These are phyloP conservation scores for Sporothrix curviconia DNA, from an alignment of 2,329 filamentous ascomycete species.

Conservation along the genomic window DNA sequence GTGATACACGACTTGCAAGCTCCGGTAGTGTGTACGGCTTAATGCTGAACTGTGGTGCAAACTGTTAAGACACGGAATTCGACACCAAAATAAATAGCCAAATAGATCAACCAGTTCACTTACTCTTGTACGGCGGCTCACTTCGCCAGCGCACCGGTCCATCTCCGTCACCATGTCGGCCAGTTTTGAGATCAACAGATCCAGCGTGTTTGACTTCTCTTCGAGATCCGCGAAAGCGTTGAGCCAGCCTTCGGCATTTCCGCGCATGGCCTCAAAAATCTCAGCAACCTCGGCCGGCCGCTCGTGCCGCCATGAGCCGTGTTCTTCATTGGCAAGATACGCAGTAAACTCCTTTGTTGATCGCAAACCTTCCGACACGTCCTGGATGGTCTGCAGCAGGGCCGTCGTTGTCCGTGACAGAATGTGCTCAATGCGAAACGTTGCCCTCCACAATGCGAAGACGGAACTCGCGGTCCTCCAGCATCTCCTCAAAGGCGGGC, in stretches of 20 bases:
- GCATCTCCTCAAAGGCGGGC: slow-evolving; percentile 75
- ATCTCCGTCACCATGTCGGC: slow-evolving; percentile 77
- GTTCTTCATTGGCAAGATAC: slow-evolving; percentile 64
- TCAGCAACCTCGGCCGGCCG: slow-evolving; percentile 55
- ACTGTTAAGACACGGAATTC: neutral
- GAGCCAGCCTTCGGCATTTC: slow-evolving; percentile 86
- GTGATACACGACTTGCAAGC: slow-evolving; percentile 1
- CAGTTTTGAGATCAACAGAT: slow-evolving; percentile 63
- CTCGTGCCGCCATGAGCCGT: slow-evolving; percentile 54
- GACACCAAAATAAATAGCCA: neutral
- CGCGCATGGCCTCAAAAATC: slow-evolving; percentile 84
- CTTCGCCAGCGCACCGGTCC: slow-evolving; percentile 74
- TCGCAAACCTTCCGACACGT: slow-evolving; percentile 70
- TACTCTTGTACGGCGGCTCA: slow-evolving; percentile 72
- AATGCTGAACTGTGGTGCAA: slow-evolving; percentile 23
- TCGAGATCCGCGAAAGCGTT: slow-evolving; percentile 72
- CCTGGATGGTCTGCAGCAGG: slow-evolving; percentile 70
- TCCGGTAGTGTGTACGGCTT: slow-evolving; percentile 22
- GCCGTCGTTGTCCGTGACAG: slow-evolving; percentile 69
- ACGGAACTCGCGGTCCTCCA: slow-evolving; percentile 78
- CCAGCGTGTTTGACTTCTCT: slow-evolving; percentile 63
- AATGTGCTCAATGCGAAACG: slow-evolving; percentile 83
- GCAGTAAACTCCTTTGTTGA: slow-evolving; percentile 69
- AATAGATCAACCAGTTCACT: slow-evolving; percentile 26
- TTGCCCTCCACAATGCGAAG: slow-evolving; percentile 79